Evolutionary conservation across 805 yeast species (phyloP).

Genomic region (Kuraishia ogatae): DNA sequence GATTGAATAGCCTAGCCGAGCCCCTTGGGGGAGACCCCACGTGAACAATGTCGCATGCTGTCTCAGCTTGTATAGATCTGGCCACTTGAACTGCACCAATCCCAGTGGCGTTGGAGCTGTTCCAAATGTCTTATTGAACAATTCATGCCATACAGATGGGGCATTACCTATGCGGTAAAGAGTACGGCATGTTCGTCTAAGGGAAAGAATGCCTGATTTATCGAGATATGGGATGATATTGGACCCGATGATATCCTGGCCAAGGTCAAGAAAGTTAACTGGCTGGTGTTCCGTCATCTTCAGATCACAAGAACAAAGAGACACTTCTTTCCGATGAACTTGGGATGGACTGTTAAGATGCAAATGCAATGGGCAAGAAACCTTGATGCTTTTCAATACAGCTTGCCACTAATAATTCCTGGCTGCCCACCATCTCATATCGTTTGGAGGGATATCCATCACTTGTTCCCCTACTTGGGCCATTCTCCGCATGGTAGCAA

Average conservation of each 20-base stretch:
- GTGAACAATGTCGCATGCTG: constrained; percentile 31
- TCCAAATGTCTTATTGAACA: constrained; percentile 38
- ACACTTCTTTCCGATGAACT: too few species aligned
- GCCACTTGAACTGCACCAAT: constrained; percentile 37
- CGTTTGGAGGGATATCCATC: background rate
- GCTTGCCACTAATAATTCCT: too few species aligned
- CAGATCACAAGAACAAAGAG: too few species aligned
- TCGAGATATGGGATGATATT: constrained; percentile 25
- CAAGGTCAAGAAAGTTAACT: constrained; percentile 18
- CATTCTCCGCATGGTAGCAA: background rate
- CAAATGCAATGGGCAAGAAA: too few species aligned
- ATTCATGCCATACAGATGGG: constrained; percentile 34
- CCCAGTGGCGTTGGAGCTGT: constrained; percentile 32
- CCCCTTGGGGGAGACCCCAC: constrained; percentile 39
- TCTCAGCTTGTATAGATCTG: constrained; percentile 33
- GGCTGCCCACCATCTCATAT: too few species aligned
- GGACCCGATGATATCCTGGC: constrained; percentile 31
- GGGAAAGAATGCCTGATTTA: constrained; percentile 29
- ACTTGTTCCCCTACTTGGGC: background rate
- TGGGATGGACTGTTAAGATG: too few species aligned
- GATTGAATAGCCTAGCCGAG: constrained; percentile 37
- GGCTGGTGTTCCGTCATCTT: background rate
- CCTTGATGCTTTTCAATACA: too few species aligned
- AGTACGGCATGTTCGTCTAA: constrained; percentile 30
- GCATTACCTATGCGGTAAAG: constrained; percentile 26